Evolutionary conservation across 352 stramenopile genomes (phyloP).

Genomic region (Lagenidium giganteum): DNA sequence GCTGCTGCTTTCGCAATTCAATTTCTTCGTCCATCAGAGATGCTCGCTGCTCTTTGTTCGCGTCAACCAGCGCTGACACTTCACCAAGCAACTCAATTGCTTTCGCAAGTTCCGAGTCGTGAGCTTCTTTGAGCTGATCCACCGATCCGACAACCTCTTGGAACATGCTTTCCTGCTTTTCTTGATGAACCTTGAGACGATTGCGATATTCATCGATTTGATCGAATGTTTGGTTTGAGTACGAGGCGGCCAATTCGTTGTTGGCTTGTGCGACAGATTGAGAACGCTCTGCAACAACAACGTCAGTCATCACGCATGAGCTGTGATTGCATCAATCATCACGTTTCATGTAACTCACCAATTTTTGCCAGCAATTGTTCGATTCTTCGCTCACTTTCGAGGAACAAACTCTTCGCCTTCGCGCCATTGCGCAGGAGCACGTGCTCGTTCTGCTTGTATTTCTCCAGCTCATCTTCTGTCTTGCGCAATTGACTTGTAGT

Average conservation of each 20-base stretch:
- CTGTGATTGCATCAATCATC: background rate
- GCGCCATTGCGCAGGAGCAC: conserved; percentile 45
- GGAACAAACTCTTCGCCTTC: conserved; percentile 44
- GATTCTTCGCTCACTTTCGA: conserved; percentile 44
- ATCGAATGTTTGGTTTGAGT: conserved; percentile 30
- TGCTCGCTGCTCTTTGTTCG: too few species aligned
- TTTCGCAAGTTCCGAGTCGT: conserved; percentile 31
- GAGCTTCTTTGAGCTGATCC: conserved; percentile 33
- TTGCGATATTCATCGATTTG: conserved; percentile 45
- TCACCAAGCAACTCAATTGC: conserved; percentile 17
- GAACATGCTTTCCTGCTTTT: conserved; percentile 39
- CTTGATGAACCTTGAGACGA: conserved; percentile 40
- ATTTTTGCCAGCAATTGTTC: conserved; percentile 53
- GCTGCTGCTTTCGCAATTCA: conserved; percentile 4
- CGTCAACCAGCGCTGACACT: conserved; percentile 15
- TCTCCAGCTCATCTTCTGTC: conserved; percentile 15
- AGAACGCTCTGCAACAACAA: conserved; percentile 33
- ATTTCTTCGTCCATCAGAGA: too few species aligned
- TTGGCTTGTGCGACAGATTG: conserved; percentile 42
- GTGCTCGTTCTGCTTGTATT: conserved; percentile 51
- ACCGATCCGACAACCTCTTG: conserved; percentile 35
- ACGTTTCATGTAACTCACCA: conserved; percentile 12
- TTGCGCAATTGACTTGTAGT: background rate
- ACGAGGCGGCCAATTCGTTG: conserved; percentile 32
- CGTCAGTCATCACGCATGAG: background rate